Evolutionary conservation across 2,329 filamentous ascomycete species (phyloP).

Genomic region (Neofusicoccum laricinum): DNA sequence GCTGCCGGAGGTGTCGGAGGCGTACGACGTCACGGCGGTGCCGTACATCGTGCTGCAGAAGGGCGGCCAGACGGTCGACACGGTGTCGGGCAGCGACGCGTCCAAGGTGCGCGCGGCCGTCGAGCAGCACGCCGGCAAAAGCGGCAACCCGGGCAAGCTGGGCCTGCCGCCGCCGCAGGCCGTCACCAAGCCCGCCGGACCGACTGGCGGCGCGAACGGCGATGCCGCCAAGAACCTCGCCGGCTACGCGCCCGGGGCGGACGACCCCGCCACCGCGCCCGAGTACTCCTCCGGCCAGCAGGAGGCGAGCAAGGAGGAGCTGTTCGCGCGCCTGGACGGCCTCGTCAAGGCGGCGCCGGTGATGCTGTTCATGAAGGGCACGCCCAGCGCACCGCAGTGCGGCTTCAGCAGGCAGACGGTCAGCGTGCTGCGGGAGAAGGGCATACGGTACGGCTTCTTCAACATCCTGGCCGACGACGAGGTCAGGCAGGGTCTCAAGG

Average conservation of each 20-base stretch:
- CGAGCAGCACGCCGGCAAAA: constrained; percentile 69
- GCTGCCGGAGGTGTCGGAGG: constrained; percentile 83
- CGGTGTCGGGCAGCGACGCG: constrained; percentile 85
- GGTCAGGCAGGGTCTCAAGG: constrained; percentile 92
- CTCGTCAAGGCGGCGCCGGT: constrained; percentile 94
- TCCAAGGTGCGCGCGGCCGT: constrained; percentile 80
- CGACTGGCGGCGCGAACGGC: constrained; percentile 29
- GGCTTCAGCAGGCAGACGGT: constrained; percentile 93
- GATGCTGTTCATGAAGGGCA: constrained; percentile 99
- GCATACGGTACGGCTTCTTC: constrained; percentile 97
- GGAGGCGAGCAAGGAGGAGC: constrained; percentile 68
- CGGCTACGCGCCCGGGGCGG: constrained; percentile 43
- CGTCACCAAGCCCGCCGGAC: constrained; percentile 44
- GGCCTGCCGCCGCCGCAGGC: constrained; percentile 41
- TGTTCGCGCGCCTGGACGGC: constrained; percentile 75
- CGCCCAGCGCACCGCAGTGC: constrained; percentile 80
- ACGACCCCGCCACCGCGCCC: constrained; percentile 47
- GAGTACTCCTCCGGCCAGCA: constrained; percentile 42
- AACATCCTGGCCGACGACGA: constrained; percentile 98
- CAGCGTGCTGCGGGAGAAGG: constrained; percentile 78
- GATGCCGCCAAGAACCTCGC: constrained; percentile 36
- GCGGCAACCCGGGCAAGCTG: constrained; percentile 32
- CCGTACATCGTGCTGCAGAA: constrained; percentile 85
- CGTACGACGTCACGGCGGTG: constrained; percentile 91
- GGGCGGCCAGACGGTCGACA: constrained; percentile 73